These are phyloP conservation scores for Dispira parvispora DNA, from an alignment of 192 early-diverging fungal genomes.

Conservation along the genomic window DNA sequence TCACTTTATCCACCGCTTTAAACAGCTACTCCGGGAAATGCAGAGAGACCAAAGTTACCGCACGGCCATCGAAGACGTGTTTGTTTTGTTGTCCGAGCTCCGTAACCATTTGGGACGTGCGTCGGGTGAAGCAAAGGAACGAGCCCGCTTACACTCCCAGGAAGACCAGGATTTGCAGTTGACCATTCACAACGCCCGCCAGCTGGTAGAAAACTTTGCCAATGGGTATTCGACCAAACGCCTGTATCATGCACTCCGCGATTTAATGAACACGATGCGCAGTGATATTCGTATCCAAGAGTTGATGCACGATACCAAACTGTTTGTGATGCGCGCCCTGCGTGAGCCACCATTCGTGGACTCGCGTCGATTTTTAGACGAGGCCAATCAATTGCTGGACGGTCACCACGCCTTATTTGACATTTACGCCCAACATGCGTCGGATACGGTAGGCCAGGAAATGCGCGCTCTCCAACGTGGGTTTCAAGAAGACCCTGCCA, in stretches of 20 bases:
- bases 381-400: slow-evolving; percentile 20
- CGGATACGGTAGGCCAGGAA: slow-evolving; percentile 20
- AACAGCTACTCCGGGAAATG: neutral
- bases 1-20: neutral
- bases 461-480: slow-evolving; percentile 15
- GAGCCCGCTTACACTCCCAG: neutral
- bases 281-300: slow-evolving; percentile 21
- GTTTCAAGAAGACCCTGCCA: slow-evolving; percentile 21
- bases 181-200: slow-evolving; percentile 23
- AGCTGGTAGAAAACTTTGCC: slow-evolving; percentile 36
- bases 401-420: slow-evolving; percentile 17
- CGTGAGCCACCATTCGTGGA: slow-evolving; percentile 22
- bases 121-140: too few relatives aligned
- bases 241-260: slow-evolving; percentile 19
- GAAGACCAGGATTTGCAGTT: slow-evolving; percentile 7
- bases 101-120: neutral
- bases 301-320: slow-evolving; percentile 16
- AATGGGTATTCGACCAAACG: slow-evolving; percentile 25
- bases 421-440: slow-evolving; percentile 17
- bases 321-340: slow-evolving; percentile 20
- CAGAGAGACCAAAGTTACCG: neutral
- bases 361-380: slow-evolving; percentile 12
- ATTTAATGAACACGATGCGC: slow-evolving; percentile 17
- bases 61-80: neutral
- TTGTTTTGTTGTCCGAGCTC: neutral